These are phyloP conservation scores for Macroventuria anomochaeta DNA, from an alignment of 2,329 filamentous ascomycete species.

Conservation along the genomic window DNA sequence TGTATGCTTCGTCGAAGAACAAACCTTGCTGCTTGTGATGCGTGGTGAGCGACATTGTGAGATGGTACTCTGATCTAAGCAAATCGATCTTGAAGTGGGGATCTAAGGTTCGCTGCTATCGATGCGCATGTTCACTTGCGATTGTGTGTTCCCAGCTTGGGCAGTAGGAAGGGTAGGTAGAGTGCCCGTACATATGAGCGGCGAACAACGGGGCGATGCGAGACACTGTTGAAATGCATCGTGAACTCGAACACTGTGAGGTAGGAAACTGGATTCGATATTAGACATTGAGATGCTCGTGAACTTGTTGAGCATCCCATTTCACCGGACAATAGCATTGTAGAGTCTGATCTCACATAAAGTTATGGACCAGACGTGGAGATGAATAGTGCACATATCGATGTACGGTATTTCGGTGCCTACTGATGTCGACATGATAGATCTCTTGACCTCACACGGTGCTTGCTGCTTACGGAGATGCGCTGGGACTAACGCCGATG, in stretches of 20 bases:
- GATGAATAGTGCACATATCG: neutral
- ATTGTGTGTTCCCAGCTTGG: neutral
- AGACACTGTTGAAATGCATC: neutral
- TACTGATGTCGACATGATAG: neutral
- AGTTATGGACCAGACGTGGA: no score
- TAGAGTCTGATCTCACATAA: neutral
- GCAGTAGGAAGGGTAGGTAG: neutral
- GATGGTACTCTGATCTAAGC: neutral
- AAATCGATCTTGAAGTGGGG: neutral
- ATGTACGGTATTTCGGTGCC: neutral
- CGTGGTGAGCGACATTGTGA: neutral
- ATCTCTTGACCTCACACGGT: neutral
- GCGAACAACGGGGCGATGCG: neutral
- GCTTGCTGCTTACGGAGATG: neutral
- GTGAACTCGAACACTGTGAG: neutral
- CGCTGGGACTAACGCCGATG: neutral
- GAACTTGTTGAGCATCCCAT: neutral
- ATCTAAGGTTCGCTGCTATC: neutral
- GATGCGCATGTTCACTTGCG: neutral
- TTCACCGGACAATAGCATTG: neutral
- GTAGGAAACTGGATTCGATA: no score
- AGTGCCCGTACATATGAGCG: neutral
- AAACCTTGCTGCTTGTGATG: neutral
- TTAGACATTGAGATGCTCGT: neutral
- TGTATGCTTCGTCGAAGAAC: no score